Conservation (phyloP, 2,329 filamentous ascomycete species). For the Aureobasidium namibiae region DNA sequence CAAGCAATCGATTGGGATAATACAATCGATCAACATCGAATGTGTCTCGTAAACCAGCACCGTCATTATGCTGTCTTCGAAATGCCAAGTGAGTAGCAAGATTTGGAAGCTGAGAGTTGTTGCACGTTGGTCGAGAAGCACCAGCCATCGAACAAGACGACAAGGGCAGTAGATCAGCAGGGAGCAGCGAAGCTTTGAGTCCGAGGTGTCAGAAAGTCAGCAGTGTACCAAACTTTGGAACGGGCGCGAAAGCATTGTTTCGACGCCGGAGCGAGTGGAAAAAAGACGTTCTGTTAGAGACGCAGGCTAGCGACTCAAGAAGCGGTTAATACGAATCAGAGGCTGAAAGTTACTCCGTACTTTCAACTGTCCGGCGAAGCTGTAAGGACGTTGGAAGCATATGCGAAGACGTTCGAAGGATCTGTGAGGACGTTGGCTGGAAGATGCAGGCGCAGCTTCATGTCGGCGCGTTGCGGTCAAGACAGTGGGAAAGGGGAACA, state of each 20-base stretch:
- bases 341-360: neutral
- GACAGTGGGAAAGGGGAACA: neutral
- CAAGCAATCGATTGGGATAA: neutral
- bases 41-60: neutral
- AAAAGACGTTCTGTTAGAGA: neutral
- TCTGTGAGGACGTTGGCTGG: too few relatives aligned
- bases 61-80: neutral
- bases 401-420: too few relatives aligned
- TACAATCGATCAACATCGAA: neutral
- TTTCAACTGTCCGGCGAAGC: neutral
- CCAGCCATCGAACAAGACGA: neutral
- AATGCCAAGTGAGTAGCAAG: neutral
- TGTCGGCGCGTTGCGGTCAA: neutral
- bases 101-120: neutral
- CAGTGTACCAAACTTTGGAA: conserved; percentile 1
- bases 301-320: conserved; percentile 1
- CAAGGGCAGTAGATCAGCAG: neutral
- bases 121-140: neutral
- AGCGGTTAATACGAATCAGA: neutral
- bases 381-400: neutral
- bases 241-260: neutral
- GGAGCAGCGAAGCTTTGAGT: neutral
- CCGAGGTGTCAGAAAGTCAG: conserved; percentile 2
- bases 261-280: neutral
- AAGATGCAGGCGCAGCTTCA: neutral